Evolutionary conservation across 805 yeast species (phyloP).

Genomic region (Metschnikowia aberdeeniae): DNA sequence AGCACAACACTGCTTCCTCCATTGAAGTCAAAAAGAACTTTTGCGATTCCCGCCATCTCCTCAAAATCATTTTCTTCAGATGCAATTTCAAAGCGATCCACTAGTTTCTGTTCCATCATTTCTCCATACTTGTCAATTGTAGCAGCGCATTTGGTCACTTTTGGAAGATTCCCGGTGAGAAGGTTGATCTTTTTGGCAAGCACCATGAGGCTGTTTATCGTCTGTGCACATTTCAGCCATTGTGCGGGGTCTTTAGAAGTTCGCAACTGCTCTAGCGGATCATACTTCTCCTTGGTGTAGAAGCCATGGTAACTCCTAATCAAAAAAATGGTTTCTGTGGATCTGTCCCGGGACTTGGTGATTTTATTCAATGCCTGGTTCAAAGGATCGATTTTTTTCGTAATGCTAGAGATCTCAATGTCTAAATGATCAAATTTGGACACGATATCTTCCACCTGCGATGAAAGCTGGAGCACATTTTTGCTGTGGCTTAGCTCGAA

Average conservation of each 20-base stretch:
- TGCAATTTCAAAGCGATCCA: constrained; percentile 70
- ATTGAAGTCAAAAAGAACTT: constrained; percentile 71
- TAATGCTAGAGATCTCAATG: constrained; percentile 50
- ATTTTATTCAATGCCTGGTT: constrained; percentile 65
- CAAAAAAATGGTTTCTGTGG: constrained; percentile 66
- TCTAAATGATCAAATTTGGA: constrained; percentile 50
- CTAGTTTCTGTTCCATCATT: constrained; percentile 64
- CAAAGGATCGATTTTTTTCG: constrained; percentile 60
- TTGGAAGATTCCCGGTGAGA: constrained; percentile 37
- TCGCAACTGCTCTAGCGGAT: constrained; percentile 56
- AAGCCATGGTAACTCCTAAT: constrained; percentile 76
- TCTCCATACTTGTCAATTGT: constrained; percentile 70
- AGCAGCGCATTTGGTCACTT: constrained; percentile 32
- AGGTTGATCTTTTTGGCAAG: constrained; percentile 59
- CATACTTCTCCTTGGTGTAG: constrained; percentile 50
- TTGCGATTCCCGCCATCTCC: constrained; percentile 74
- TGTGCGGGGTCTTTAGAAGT: constrained; percentile 46
- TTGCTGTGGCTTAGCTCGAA: constrained; percentile 65
- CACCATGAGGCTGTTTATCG: constrained; percentile 59
- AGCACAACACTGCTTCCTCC: constrained; percentile 81
- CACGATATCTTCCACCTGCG: constrained; percentile 44
- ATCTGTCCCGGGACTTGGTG: constrained; percentile 68
- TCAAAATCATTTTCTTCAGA: constrained; percentile 63
- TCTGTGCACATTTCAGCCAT: constrained; percentile 62
- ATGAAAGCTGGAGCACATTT: constrained; percentile 54